These are phyloP conservation scores for Barnettozyma hawaiiensis DNA, from an alignment of 1,139 yeast species.

Conservation along the genomic window DNA sequence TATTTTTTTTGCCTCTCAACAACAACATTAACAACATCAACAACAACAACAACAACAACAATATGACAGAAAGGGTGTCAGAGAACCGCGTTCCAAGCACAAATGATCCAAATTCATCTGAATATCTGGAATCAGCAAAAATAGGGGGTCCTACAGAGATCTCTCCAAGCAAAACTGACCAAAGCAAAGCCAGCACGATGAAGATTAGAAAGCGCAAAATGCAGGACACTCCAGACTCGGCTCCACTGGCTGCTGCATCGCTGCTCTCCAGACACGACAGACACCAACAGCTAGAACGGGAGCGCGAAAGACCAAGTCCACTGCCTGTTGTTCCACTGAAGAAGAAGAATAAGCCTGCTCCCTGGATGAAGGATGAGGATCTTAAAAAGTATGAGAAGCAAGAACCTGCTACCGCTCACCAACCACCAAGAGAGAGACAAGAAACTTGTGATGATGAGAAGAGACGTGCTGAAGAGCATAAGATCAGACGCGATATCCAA, in stretches of 20 bases:
- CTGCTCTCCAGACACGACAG: neutral
- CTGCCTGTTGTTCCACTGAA: neutral
- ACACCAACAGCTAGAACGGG: neutral
- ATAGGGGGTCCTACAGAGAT: neutral
- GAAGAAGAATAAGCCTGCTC: slow-evolving; percentile 9
- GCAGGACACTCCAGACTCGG: neutral
- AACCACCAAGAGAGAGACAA: slow-evolving; percentile 11
- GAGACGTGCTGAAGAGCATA: slow-evolving; percentile 14
- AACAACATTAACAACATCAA: neutral
- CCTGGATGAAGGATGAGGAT: slow-evolving; percentile 35
- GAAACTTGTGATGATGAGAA: slow-evolving; percentile 24
- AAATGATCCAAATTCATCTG: neutral
- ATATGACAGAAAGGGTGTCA: neutral
- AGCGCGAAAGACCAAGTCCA: neutral
- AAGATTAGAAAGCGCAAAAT: slow-evolving; percentile 10
- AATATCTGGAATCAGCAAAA: neutral
- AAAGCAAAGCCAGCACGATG: neutral
- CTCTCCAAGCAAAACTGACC: neutral
- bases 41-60: neutral
- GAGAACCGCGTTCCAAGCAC: neutral
- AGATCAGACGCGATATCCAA: slow-evolving; percentile 15
- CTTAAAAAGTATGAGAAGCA: slow-evolving; percentile 26
- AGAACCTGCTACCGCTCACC: slow-evolving; percentile 10
- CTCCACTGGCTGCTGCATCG: neutral
- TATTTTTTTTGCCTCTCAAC: neutral